Evolutionary conservation across 2,329 filamentous ascomycete species (phyloP).

Genomic region (Pyrenophora teres): DNA sequence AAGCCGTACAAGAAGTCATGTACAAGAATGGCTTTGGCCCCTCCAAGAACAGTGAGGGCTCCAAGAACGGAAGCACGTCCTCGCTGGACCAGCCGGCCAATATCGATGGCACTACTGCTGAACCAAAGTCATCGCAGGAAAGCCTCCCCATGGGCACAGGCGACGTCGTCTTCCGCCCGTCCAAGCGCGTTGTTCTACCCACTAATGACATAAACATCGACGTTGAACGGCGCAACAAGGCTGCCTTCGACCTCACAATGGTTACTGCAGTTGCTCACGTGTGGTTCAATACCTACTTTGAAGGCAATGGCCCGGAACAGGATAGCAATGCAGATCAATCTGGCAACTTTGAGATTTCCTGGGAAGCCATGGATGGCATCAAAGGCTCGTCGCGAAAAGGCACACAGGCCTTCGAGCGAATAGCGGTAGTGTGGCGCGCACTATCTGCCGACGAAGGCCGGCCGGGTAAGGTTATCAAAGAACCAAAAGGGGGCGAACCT

Average conservation of each 20-base stretch:
- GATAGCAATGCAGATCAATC: slow-evolving; percentile 68
- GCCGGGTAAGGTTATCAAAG: slow-evolving; percentile 58
- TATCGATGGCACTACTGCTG: slow-evolving; percentile 22
- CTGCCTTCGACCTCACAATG: slow-evolving; percentile 78
- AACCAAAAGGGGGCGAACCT: slow-evolving; percentile 69
- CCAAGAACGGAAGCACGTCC: slow-evolving; percentile 27
- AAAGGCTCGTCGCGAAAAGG: slow-evolving; percentile 87
- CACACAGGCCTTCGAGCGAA: slow-evolving; percentile 75
- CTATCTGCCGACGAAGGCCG: slow-evolving; percentile 41
- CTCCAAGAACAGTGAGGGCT: slow-evolving; percentile 25
- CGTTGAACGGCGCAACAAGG: slow-evolving; percentile 82
- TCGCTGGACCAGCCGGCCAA: slow-evolving; percentile 23
- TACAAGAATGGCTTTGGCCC: slow-evolving; percentile 42
- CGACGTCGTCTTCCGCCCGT: slow-evolving; percentile 78
- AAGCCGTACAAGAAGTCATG: slow-evolving; percentile 54
- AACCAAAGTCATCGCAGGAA: slow-evolving; percentile 25
- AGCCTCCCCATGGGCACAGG: slow-evolving; percentile 61
- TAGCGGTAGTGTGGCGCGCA: slow-evolving; percentile 82
- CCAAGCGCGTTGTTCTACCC: slow-evolving; percentile 69
- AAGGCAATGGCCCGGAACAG: slow-evolving; percentile 75
- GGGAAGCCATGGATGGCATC: slow-evolving; percentile 87
- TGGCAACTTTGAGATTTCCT: slow-evolving; percentile 73
- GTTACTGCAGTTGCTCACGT: slow-evolving; percentile 92
- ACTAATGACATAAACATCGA: slow-evolving; percentile 89
- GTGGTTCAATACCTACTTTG: slow-evolving; percentile 96